Conservation (phyloP, 352 stramenopile species). For the Globisporangium uncinulatum region DNA sequence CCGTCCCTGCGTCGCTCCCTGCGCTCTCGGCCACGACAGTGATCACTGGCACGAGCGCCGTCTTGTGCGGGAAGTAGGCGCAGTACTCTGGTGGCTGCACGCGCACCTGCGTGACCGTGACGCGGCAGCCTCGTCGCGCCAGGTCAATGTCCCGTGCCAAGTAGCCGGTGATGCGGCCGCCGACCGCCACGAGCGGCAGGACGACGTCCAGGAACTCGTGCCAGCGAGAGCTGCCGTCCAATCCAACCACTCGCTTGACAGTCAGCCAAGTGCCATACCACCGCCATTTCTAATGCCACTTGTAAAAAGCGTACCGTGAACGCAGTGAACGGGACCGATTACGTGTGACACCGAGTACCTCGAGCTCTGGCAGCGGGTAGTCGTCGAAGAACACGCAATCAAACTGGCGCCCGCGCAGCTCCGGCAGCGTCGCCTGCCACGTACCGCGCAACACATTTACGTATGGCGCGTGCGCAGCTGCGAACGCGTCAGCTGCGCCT, state of each 20-base stretch:
- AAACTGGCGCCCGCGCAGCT: conserved; percentile 31
- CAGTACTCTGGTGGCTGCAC: conserved; percentile 43
- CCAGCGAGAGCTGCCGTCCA: conserved; percentile 41
- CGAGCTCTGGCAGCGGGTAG: conserved; percentile 63
- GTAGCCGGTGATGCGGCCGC: conserved; percentile 64
- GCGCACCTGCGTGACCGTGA: conserved; percentile 21
- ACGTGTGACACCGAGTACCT: conserved; percentile 13
- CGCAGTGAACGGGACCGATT: conserved; percentile 10
- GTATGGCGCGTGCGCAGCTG: conserved; percentile 9
- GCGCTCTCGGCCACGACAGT: conserved; percentile 24
- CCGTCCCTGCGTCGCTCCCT: conserved; percentile 13
- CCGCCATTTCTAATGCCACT: not conserved
- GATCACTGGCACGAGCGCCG: conserved; percentile 58
- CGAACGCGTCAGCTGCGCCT: conserved; percentile 38
- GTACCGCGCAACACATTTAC: conserved; percentile 56
- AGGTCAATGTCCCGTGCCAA: conserved; percentile 51
- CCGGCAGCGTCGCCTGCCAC: conserved; percentile 59
- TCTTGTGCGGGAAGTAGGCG: conserved; percentile 60
- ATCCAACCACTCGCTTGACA: no score
- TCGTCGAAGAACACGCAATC: conserved; percentile 85
- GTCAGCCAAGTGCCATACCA: no score
- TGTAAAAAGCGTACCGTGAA: conserved; percentile 3
- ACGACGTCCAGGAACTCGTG: conserved; percentile 61
- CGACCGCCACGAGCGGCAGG: conserved; percentile 35
- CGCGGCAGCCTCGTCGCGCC: conserved; percentile 29